Base-by-base conservation (phyloP, 345 rosid species). In the Dipteronia sinensis region DNA sequence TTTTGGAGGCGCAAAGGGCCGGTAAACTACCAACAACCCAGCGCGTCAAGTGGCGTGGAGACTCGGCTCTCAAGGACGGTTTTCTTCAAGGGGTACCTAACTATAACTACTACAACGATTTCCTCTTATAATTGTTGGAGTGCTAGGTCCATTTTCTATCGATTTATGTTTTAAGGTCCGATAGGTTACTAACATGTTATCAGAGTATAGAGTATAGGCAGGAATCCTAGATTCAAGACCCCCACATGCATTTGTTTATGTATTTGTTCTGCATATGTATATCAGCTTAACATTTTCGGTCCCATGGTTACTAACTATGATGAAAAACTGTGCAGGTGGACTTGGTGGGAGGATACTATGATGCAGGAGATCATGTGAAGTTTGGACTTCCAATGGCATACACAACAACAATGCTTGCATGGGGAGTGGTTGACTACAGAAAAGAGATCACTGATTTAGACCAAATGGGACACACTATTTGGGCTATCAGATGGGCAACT, bases 381-480 rank as follows among this genome's bases (percentile, higher is more conserved):
- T 94, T 94, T 73, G 98, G 98, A 38, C 82, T 94, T 55, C 98
- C 95, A 17, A 90, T 93, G 93, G 98, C 98, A 10, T 94, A 87
- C 64, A 86, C 85, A 10, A 83, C 87, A 29, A 91, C 97, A 10
- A 89, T 90, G 94, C 83, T 90, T 67, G 85, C 98, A 1, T 91
- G 96, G 98, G 94, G 96, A 8, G 86, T 87, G 0, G 73, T 90
- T 34, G 96, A 91, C 72, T 84, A 84, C 83, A 82, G 88, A 22
- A 90, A 88, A 73, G 88, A 92, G 71, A 85, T 94, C 79, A 80
- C 85, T 23, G 80, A 79, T n/a, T 64, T 77, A 25, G 78, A 87
- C 81, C 94, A 93, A 82, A 86, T 95, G 88, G 87, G 79, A 23
- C 84, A 88, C 38, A 29, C 93, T 22, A 73, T 93, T 72, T 81